Base-by-base conservation (phyloP, 1,284 basidiomycete genomes). In the Austroboletus niveus region DNA sequence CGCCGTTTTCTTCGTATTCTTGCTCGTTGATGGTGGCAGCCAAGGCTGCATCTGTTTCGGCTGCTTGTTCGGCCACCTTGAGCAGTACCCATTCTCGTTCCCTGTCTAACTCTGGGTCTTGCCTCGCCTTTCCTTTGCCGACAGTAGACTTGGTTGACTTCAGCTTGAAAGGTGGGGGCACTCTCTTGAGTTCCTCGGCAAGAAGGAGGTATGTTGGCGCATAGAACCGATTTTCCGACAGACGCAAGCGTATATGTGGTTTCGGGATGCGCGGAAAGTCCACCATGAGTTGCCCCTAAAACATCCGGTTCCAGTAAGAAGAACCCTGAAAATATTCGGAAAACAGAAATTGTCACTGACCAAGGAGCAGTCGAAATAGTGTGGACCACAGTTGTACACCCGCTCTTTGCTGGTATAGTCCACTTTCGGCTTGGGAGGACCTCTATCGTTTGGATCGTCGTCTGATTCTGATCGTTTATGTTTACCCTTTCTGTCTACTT, bases 221-320 rank as follows among this genome's bases (percentile, higher is more conserved):
- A 55, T 88, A 90, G 24, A 86, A 71, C 8, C 75, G 75, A 49
- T 78, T 60, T 0, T 51, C 36, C 0, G 54, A 45, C 4, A 86
- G 70, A 1, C 59, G 65, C 14, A 60, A 56, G 8, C 77, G 77
- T 36, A 89, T 66, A 56, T 81, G 73, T 0, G 70, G 60, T 51
- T 76, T 76, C 0, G 84, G 83, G 8, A 85, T 75, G 32, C 68
- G 68, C 8, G 84, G 80, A 62, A 85, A 89, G 54, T 84, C 79
- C 1, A 61, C 51, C 58, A 73, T 71, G 1, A 89, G 74, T 56
- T 79, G 77, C 31, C 76, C 71, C 82, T 84, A 57, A 17, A 49
- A 15, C 11, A 8, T 5, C 6, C 1, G 10, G 17, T 22, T 29
- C 52, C 42, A 62, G 45, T 46, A 29, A 39, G 30, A 41, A n/a